Conservation (phyloP, 345 rosid genomes). For the Mangifera indica region DNA sequence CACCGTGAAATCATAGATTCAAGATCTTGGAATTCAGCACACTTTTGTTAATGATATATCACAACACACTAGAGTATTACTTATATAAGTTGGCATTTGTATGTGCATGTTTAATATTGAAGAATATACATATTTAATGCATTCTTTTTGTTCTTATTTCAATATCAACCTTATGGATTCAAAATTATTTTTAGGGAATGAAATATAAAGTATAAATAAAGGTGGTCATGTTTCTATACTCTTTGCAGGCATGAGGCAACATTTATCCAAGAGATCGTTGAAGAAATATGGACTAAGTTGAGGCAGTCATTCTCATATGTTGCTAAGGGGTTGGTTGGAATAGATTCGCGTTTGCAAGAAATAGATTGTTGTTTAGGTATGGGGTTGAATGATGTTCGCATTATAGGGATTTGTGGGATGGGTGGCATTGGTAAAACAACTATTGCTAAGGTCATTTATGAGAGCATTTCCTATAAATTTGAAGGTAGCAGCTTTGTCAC, state of each 20-base stretch:
- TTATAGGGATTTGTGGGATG: conserved; percentile 23
- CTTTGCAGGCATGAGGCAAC: conserved; percentile 20
- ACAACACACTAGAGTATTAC: not conserved
- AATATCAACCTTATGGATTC: not conserved
- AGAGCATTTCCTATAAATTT: not conserved
- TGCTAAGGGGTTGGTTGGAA: conserved; percentile 12
- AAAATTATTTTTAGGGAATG: not conserved
- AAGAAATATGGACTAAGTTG: conserved; percentile 9
- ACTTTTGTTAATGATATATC: too few relatives aligned
- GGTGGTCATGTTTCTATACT: not conserved
- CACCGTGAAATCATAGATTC: too few relatives aligned
- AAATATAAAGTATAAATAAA: not conserved
- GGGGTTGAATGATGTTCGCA: conserved; percentile 8
- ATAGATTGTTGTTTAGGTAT: not conserved
- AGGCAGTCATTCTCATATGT: not conserved
- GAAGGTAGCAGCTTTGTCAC: not conserved
- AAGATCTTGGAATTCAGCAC: too few relatives aligned
- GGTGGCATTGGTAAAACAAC: conserved; percentile 26
- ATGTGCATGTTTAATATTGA: not conserved
- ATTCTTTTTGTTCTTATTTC: too few relatives aligned
- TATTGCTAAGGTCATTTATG: not conserved
- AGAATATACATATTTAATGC: too few relatives aligned
- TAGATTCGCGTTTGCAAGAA: conserved; percentile 7
- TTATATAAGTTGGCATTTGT: not conserved
- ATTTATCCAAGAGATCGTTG: conserved; percentile 18